Base-by-base conservation (phyloP, 768 basidiomycete genomes). In the Ephemerocybe angulata region DNA sequence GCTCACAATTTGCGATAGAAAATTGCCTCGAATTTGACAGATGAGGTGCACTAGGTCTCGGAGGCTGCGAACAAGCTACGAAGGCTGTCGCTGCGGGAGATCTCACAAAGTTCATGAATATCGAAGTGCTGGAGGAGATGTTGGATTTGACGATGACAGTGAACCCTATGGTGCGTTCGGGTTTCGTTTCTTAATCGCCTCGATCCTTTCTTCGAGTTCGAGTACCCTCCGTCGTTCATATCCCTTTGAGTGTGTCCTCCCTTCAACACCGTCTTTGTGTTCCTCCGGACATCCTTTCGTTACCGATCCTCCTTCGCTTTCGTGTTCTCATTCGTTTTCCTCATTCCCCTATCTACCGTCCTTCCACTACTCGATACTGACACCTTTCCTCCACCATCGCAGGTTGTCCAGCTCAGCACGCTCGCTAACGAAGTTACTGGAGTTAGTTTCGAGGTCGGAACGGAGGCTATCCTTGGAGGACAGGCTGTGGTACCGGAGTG, bases 41-140 rank as follows among this genome's bases (percentile, higher is more conserved):
- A 88, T 65, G 88, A 93, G 76, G 91, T 93, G 50, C 85, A 93
- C 30, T 91, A 89, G 31, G 96, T 96, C 63, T 93, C 93, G 2
- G 90, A 93, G 63, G 88, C 92, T n/a, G n/a, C n/a, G n/a, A n/a
- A n/a, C n/a, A n/a, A n/a, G n/a, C n/a, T 48, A 92, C 90, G 11
- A 91, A 88, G 30, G 88, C 89, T 4, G 92, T 95, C 53, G 92
- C 93, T 1, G 73, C 83, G 50, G 94, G 94, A 19, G 93, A 96
- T 67, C 71, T 97, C 44, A 81, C 78, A 61, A 86, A 90, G 65
- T 83, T 85, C 25, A 93, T 96, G 65, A 84, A 92, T 57, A 93
- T 96, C 54, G 90, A 95, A 61, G 94, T 94, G 13, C 88, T 92
- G 62, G 94, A 93, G 41, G 95, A 98, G 74, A 94, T 98, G 83